Conservation (phyloP, 1,284 basidiomycete genomes). For the Leccinum griseonigrum region DNA sequence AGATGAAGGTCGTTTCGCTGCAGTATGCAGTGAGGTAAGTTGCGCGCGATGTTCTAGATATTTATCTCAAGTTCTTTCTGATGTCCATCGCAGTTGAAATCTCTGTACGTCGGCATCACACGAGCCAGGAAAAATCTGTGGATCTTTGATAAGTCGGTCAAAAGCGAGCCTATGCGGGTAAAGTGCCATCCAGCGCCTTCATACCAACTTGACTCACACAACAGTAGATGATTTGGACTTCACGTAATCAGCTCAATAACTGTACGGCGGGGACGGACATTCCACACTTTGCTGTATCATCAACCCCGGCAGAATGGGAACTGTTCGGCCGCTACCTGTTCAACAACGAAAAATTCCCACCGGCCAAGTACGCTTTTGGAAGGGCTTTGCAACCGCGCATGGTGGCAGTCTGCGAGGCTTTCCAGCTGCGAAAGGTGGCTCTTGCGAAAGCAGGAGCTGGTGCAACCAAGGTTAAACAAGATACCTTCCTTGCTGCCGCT, state of each 20-base stretch:
- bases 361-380: slow-evolving; percentile 62
- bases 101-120: slow-evolving; percentile 69
- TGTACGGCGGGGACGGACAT: slow-evolving; percentile 41
- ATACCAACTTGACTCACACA: background rate
- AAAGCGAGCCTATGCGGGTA: slow-evolving; percentile 58
- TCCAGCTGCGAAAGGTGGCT: slow-evolving; percentile 43
- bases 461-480: slow-evolving; percentile 23
- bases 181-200: slow-evolving; percentile 7
- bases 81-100: slow-evolving; percentile 50
- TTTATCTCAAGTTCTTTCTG: background rate
- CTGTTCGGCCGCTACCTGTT: slow-evolving; percentile 52
- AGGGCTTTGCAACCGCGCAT: slow-evolving; percentile 47
- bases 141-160: slow-evolving; percentile 61
- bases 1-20: slow-evolving; percentile 51
- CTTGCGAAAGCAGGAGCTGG: slow-evolving; percentile 26
- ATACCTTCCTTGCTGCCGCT: slow-evolving; percentile 47
- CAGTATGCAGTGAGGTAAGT: slow-evolving; percentile 57
- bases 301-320: slow-evolving; percentile 54
- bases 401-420: slow-evolving; percentile 46
- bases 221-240: slow-evolving; percentile 49
- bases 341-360: slow-evolving; percentile 50
- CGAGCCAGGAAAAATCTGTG: slow-evolving; percentile 65
- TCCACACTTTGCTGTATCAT: slow-evolving; percentile 48
- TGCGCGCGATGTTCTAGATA: background rate
- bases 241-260: slow-evolving; percentile 41